Base-by-base conservation (phyloP, 164 flowering plant species). In the Aristolochia californica region DNA sequence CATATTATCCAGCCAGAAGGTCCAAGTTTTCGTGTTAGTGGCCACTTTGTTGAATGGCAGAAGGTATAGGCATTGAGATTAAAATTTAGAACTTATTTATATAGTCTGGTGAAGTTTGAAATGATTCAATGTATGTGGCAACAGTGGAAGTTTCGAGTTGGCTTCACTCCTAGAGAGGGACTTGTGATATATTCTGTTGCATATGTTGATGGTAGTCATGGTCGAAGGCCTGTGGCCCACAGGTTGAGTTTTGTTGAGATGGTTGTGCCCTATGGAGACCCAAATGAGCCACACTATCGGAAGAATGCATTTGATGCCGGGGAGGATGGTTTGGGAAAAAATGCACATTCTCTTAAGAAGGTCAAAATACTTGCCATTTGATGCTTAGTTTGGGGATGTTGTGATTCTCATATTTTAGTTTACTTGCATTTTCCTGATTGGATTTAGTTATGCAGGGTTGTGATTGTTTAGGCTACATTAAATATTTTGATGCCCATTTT, bases 271-370 rank as follows among this genome's bases (percentile, higher is more conserved):
- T 89, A 89, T 74, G 97, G 97, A 9, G 97, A 89, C 73, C 95
- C 95, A 51, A 84, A 81, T 77, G 97, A 81, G 8, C 97, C 97
- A 28, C 97, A 89, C 69, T 89, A 89, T 65, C 71, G 97, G 58
- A 89, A 89, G 59, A 89, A 89, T 82, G 97, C 97, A 51, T 89
- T 89, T 75, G 97, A 89, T 80, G 95, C 97, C 1, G 97, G 97
- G 40, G 95, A 89, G 73, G 97, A 89, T 69, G 97, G 97, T 62
- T 80, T 89, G 30, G 97, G 97, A 24, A 87, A 84, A 80, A 89
- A 89, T 79, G 90, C 97, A 22, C 89, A 87, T 71, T 87, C 97
- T 59, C 86, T 87, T 14, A 89, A 87, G 71, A 87, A 74, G 90
- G 96, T 87, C n/a, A 23, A 25, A 10, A 16, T 55, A 28, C 20